Percentiles rank a stretch among this genome's conserved stretches.
These are phyloP conservation scores for Hyaloscypha hepaticicola DNA, from an alignment of 495 filamentous ascomycete species.

Conservation along the genomic window DNA sequence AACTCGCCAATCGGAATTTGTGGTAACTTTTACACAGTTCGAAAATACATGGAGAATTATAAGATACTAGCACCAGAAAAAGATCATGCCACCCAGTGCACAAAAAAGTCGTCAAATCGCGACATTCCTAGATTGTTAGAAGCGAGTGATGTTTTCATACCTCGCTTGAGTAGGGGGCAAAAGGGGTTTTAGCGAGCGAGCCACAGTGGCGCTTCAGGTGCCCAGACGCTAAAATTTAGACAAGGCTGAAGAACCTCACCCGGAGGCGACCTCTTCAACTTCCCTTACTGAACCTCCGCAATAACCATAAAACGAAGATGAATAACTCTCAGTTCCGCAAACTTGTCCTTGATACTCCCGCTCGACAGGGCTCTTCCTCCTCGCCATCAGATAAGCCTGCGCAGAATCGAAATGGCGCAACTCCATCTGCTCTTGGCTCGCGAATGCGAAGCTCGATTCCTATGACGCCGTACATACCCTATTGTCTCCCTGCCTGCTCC, in stretches of 20 bases:
- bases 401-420: slow-evolving; percentile 34
- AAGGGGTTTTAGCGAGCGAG: neutral
- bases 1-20: too few species aligned
- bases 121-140: too few species aligned
- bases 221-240: neutral
- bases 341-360: slow-evolving; percentile 60
- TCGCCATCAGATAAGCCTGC: slow-evolving; percentile 34
- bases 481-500: slow-evolving; percentile 8
- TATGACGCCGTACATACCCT: slow-evolving; percentile 71
- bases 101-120: too few species aligned
- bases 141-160: neutral
- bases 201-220: neutral
- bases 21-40: too few species aligned
- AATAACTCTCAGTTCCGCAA: slow-evolving; percentile 96
- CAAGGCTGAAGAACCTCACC: slow-evolving; percentile 4
- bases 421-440: slow-evolving; percentile 54
- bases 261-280: neutral
- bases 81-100: too few species aligned
- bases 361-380: slow-evolving; percentile 35
- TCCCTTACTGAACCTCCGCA: neutral
- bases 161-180: neutral
- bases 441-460: slow-evolving; percentile 74
- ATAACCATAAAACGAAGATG: slow-evolving; percentile 52
- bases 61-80: too few species aligned
- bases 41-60: too few species aligned